Evolutionary conservation across 1,284 basidiomycete species (phyloP), one percentile per base, ranked within the genome.

Genomic region (Fomitopsis palustris): DNA sequence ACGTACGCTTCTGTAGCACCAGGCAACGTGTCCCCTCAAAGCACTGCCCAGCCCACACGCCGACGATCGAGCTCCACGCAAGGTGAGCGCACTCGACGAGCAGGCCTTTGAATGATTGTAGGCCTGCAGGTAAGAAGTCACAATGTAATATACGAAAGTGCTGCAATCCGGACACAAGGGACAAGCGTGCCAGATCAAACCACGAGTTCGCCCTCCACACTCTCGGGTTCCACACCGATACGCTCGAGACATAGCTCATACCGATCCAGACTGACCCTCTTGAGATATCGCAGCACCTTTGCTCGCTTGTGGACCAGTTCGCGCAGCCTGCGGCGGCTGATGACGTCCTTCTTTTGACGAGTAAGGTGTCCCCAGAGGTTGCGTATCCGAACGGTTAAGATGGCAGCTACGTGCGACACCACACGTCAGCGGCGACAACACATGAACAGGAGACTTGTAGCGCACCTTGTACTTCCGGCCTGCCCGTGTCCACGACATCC

Each of bases 141-240:
- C 49, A 31, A 16, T 19, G 21, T 23, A 23, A 25, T 3, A 12
- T 52, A 52, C 21, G 12, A 14, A 21, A 52, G 53, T 27, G 25
- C 21, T 52, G 47, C 31, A 37, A 35, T 25, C 12, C n/a, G 42
- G 21, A 17, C 54, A 21, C 39, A 16, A 19, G 41, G 19, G 43
- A 33, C 12, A 19, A 54, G 55, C 62, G 62, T 39, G 52, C 54
- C 62, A 66, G 16, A 29, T 70, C 71, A 78, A 37, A 92, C 81
- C 58, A 88, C 80, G 41, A 97, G 76, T 72, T 98, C 95, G 51
- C 95, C 95, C 75, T 97, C 95, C 5, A 98, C 92, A 25, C 88
- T 87, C 63, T 81, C 81, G 25, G 85, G 81, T 66, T 95, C 88
- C 52, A 98, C 72, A 2, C 90, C 96, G 31, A 96, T 78, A 59